Percentiles rank a stretch among this genome's conserved stretches.
Conservation (phyloP, 371 early-diverging fungal genomes). For the Actinomucor elegans region DNA sequence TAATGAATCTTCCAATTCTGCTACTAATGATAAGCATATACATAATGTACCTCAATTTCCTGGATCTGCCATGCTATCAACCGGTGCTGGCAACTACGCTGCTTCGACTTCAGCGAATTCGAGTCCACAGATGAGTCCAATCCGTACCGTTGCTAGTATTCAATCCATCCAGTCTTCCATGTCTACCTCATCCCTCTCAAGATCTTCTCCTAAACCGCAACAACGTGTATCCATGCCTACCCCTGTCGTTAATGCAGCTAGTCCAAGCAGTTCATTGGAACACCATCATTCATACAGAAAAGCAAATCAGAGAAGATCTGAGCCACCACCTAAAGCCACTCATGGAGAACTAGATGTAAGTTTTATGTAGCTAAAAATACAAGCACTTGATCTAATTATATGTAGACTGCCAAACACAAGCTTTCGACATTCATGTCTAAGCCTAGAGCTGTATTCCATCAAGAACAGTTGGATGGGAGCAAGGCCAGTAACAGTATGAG, state of each 20-base stretch:
- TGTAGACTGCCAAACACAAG: slow-evolving; percentile 19
- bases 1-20: slow-evolving; percentile 33
- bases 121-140: slow-evolving; percentile 27
- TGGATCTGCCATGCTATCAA: slow-evolving; percentile 35
- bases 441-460: slow-evolving; percentile 38
- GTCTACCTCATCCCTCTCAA: slow-evolving; percentile 6
- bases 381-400: too few relatives aligned
- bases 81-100: slow-evolving; percentile 24
- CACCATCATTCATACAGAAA: slow-evolving; percentile 17
- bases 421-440: slow-evolving; percentile 41
- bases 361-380: too few relatives aligned
- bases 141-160: slow-evolving; percentile 11
- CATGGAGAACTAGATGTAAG: slow-evolving; percentile 19
- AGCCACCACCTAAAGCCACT: slow-evolving; percentile 9
- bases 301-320: slow-evolving; percentile 12
- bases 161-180: slow-evolving; percentile 12
- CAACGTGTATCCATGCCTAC: slow-evolving; percentile 21
- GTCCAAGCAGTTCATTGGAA: slow-evolving; percentile 3
- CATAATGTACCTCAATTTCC: slow-evolving; percentile 38
- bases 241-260: slow-evolving; percentile 10
- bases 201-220: slow-evolving; percentile 3
- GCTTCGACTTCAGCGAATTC: slow-evolving; percentile 29
- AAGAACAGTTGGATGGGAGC: background rate
- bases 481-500: background rate
- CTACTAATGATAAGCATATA: slow-evolving; percentile 7